Base-by-base conservation (phyloP, 805 yeast species). In the Spathaspora girioi region DNA sequence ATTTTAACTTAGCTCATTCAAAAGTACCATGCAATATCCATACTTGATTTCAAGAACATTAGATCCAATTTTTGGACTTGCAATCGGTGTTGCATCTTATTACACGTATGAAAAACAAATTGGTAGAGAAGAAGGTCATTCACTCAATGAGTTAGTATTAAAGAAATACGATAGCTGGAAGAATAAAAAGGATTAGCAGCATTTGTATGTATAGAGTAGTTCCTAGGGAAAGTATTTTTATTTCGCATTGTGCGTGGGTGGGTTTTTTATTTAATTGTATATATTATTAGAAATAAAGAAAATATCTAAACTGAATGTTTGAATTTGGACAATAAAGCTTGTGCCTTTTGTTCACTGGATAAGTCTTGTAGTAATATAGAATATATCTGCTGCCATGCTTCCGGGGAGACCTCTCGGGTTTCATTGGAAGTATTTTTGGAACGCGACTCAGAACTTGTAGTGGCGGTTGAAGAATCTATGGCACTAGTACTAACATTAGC, bases 1-100 rank as follows among this genome's bases (percentile, higher is more conserved):
- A 15, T 9, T 35, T 35, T 35, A 35, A 35, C 2, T 8, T 35
- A 15, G 40, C 7, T 35, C 12, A 14, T 5, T 31, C 35, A 10
- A 35, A 35, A 35, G 17, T 32, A 46, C 42, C 47, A 68, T 70
- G 70, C 70, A 71, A 55, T 68, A 71, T 58, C 81, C 79, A 38
- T 78, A 77, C 61, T 67, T 81, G 49, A 69, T 81, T 12, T 75
- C 80, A 14, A 77, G 86, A 59, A 69, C 73, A 55, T 63, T 78
- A 9, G 96, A 87, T 62, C 90, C 93, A 5, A 26, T 84, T 2
- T 78, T 85, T 55, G 92, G 87, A 2, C 59, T 86, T 2, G 62
- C 74, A 0, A 76, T 86, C 1, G 96, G 96, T 1, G 75, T 78
- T 0, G 67, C 79, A 7, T 81, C 90, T 4, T 87, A 83, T 63